Conservation (phyloP, 2,329 filamentous ascomycete species). For the Aspergillus ochraceoroseus region DNA sequence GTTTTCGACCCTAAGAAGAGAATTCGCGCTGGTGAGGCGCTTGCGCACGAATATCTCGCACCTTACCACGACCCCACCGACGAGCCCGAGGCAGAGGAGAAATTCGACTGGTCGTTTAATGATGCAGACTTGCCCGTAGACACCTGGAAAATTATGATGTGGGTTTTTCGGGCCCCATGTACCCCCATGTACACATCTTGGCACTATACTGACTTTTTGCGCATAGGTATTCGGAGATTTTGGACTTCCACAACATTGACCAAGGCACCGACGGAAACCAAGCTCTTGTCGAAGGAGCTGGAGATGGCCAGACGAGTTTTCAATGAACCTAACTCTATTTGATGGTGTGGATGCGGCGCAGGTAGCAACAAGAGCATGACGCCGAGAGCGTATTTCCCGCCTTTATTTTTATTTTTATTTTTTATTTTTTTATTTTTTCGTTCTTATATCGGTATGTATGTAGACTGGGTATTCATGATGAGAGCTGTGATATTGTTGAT, state of each 20-base stretch:
- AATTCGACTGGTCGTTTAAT: slow-evolving; percentile 99
- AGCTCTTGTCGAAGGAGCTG: slow-evolving; percentile 26
- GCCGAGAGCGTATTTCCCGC: slow-evolving; percentile 18
- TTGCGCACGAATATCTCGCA: slow-evolving; percentile 87
- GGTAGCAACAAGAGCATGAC: slow-evolving; percentile 19
- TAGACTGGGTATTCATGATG: slow-evolving; percentile 23
- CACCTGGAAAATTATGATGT: slow-evolving; percentile 99
- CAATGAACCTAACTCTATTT: slow-evolving; percentile 20
- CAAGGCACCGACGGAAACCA: slow-evolving; percentile 35
- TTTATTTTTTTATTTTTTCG: too few relatives aligned
- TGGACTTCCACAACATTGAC: slow-evolving; percentile 96
- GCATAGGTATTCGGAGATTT: slow-evolving; percentile 90
- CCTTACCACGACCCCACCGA: slow-evolving; percentile 97
- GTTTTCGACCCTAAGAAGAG: slow-evolving; percentile 98
- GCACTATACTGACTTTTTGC: slow-evolving; percentile 3
- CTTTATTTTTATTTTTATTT: slow-evolving; percentile 16
- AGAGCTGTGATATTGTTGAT: slow-evolving; percentile 22
- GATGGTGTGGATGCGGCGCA: slow-evolving; percentile 15
- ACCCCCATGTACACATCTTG: background rate
- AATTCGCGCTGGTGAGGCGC: slow-evolving; percentile 77
- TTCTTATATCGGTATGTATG: too few relatives aligned
- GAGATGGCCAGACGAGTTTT: slow-evolving; percentile 25
- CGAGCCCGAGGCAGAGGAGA: slow-evolving; percentile 91
- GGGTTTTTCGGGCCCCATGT: slow-evolving; percentile 36
- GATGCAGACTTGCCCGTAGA: slow-evolving; percentile 95